These are phyloP conservation scores for Spirogloea muscicola DNA, from an alignment of 139 green algal genomes.

Conservation along the genomic window DNA sequence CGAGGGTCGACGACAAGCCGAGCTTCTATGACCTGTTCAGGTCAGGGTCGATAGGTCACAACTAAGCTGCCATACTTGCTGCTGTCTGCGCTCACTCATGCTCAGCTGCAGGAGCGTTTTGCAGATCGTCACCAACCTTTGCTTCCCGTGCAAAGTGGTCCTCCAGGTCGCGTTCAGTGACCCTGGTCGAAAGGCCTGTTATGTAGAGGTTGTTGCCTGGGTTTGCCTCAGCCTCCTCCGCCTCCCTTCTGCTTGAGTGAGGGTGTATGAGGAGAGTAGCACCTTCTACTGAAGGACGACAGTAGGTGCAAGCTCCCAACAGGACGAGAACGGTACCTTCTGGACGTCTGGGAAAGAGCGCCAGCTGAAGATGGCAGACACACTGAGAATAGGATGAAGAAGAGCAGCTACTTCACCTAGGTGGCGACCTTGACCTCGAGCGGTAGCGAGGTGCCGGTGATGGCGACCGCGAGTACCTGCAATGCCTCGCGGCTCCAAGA, in stretches of 20 bases:
- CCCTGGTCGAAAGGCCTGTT: conserved; percentile 37
- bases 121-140: too few species aligned
- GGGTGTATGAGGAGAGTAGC: background rate
- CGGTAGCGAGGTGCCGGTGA: background rate
- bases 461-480: background rate
- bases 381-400: background rate
- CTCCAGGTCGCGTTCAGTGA: conserved; percentile 39
- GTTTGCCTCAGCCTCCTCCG: conserved; percentile 11
- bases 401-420: background rate
- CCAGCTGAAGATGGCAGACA: background rate
- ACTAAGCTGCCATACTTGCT: too few species aligned
- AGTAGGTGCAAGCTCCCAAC: background rate
- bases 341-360: background rate
- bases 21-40: conserved; percentile 32
- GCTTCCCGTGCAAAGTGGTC: conserved; percentile 40
- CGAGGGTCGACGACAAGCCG: conserved; percentile 41
- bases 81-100: too few species aligned
- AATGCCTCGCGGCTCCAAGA: too few species aligned
- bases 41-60: too few species aligned
- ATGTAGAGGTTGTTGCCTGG: conserved; percentile 49
- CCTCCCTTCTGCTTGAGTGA: conserved; percentile 2
- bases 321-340: background rate
- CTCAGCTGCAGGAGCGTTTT: too few species aligned
- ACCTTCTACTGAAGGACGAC: background rate
- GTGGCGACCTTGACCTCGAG: conserved; percentile 4